Base-by-base conservation (phyloP, 306 rosid genomes). In the Cajanus cajan region DNA sequence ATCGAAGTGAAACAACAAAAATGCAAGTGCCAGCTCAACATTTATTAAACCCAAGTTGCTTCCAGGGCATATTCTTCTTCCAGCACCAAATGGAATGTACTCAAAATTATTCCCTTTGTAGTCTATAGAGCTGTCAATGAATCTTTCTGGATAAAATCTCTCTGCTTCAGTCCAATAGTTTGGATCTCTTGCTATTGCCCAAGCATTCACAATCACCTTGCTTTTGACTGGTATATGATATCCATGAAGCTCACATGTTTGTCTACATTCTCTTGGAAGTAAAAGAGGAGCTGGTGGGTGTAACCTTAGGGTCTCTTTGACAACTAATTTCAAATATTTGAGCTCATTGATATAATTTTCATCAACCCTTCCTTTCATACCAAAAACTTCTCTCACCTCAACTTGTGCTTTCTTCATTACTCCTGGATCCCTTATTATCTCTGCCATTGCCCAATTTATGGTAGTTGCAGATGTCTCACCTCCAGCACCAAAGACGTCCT, bases 131-230 rank as follows among this genome's bases (percentile, higher is more conserved):
- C 19, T 31, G 6, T 31, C 67, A 31, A 61, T 14, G 67, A 61
- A 61, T 14, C 67, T 61, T 11, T 61, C 67, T 5, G 66, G 66
- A 28, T 59, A 37, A 64, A 82, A 82, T 22, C 47, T 64, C 5
- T 70, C 54, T 10, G 80, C 40, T 12, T 81, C 83, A 19, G 0
- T 31, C 83, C 85, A 85, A 2, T 71, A 57, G 0, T 58, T 37
- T 6, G 89, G 79, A 62, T 88, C 86, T 80, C 85, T 88, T 50
- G 82, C 87, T 0, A 88, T 65, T 5, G 81, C 84, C 82, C 83
- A 82, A 0, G 72, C 88, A 65, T 83, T 88, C 11, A 85, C 28
- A 10, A 61, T 28, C 2, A 61, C 21, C 67, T 15, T 61, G 15
- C 41, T 3, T 15, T 61, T 7, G 3, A 2, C 5, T 6, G 67